These are phyloP conservation scores for Bruguiera sexangula DNA, from an alignment of 345 rosid species.

Conservation along the genomic window DNA sequence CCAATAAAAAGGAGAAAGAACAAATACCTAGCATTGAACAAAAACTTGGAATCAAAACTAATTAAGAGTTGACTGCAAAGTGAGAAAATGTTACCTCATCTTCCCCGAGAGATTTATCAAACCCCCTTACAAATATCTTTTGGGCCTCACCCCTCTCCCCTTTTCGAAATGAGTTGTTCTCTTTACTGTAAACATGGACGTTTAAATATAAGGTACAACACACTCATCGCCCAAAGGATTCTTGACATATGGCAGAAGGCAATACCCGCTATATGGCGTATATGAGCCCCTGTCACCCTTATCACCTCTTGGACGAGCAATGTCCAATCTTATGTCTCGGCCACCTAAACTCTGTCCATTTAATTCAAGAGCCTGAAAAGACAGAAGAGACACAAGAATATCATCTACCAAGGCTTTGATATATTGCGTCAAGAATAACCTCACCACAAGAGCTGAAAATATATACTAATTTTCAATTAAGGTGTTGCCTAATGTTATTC, in stretches of 20 bases:
- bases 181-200: conserved; percentile 38
- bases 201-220: background rate
- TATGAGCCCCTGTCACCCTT: conserved; percentile 35
- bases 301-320: conserved; percentile 63
- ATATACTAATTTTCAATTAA: too few species aligned
- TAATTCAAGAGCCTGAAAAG: conserved; percentile 53
- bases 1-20: background rate
- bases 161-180: conserved; percentile 42
- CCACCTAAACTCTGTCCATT: conserved; percentile 47
- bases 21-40: background rate
- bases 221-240: background rate
- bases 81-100: conserved; percentile 44
- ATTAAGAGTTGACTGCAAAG: background rate
- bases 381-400: background rate
- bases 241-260: background rate
- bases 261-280: conserved; percentile 71
- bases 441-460: background rate
- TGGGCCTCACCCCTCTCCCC: conserved; percentile 41
- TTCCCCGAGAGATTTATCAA: conserved; percentile 47
- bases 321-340: conserved; percentile 63
- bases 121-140: conserved; percentile 56
- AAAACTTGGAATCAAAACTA: background rate
- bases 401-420: background rate
- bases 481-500: too few species aligned
- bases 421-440: background rate